phyloP scores from a whole-genome alignment of 192 early-diverging fungal genomes.

The Coemansia nantahalensis region DNA sequence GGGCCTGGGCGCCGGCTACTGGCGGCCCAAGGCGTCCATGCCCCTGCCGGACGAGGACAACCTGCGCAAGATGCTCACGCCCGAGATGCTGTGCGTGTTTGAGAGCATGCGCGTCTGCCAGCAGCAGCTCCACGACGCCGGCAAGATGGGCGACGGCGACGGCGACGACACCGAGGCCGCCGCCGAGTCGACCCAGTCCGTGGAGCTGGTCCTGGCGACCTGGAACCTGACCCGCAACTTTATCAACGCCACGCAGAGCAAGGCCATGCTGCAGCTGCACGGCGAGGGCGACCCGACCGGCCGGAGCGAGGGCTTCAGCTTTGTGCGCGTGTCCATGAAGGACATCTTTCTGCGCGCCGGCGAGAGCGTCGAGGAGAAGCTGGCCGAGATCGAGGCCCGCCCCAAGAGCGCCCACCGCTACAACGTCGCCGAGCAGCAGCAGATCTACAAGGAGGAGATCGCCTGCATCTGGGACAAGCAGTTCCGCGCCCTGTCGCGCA shows the following conservation, averaged over 20 bases:
- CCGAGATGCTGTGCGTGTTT: conserved; percentile 92
- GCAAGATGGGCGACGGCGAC: conserved; percentile 66
- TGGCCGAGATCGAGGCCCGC: conserved; percentile 75
- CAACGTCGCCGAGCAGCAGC: conserved; percentile 91
- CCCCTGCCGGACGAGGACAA: conserved; percentile 83
- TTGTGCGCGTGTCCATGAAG: conserved; percentile 95
- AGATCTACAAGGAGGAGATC: conserved; percentile 93
- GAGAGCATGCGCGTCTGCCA: conserved; percentile 93
- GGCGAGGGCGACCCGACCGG: conserved; percentile 98
- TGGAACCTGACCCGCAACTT: conserved; percentile 97
- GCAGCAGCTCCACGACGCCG: conserved; percentile 86
- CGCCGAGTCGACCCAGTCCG: conserved; percentile 67
- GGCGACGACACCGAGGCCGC: conserved; percentile 68
- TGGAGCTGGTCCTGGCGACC: conserved; percentile 91
- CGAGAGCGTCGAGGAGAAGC: conserved; percentile 78
- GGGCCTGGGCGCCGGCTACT: conserved; percentile 82
- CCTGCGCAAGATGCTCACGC: conserved; percentile 85
- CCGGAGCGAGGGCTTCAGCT: conserved; percentile 94
- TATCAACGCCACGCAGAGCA: conserved; percentile 86
- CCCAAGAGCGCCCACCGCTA: conserved; percentile 83
- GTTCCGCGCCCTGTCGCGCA: conserved; percentile 61
- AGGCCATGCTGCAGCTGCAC: conserved; percentile 92
- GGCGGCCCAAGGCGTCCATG: conserved; percentile 77
- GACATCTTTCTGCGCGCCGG: conserved; percentile 91
- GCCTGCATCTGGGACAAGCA: conserved; percentile 93